These are phyloP conservation scores for Ganoderma resinaceum DNA, from an alignment of 1,284 basidiomycete genomes.

Conservation along the genomic window DNA sequence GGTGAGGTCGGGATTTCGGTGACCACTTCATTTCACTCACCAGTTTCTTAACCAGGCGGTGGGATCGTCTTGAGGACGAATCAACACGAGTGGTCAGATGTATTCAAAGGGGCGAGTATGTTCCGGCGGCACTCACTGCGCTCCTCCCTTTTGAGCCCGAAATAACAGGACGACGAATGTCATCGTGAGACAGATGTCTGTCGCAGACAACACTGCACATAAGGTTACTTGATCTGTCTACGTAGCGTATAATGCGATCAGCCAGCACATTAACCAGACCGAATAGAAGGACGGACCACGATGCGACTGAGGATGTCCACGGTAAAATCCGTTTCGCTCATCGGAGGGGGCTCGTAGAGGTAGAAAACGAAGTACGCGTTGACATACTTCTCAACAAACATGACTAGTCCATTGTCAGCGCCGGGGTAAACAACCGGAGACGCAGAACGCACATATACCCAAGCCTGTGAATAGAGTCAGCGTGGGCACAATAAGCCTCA, in stretches of 20 bases:
- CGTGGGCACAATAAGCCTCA: not conserved
- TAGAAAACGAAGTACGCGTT: conserved; percentile 5
- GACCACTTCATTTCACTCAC: not conserved
- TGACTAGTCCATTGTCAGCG: not conserved
- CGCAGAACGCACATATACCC: not conserved
- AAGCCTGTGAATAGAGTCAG: not conserved
- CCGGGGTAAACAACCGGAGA: too few relatives aligned
- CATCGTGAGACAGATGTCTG: not conserved
- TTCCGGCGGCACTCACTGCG: not conserved
- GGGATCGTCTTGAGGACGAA: not conserved
- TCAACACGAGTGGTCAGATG: not conserved
- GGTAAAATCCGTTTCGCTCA: not conserved
- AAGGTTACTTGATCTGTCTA: not conserved
- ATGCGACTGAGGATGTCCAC: not conserved
- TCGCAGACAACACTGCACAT: not conserved
- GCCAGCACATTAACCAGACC: too few relatives aligned
- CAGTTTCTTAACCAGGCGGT: conserved; percentile 3
- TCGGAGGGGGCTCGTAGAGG: not conserved
- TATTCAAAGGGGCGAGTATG: not conserved
- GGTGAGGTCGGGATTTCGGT: not conserved
- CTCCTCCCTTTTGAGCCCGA: conserved; percentile 5
- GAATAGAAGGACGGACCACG: not conserved
- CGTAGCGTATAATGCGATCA: not conserved
- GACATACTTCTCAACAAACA: conserved; percentile 1
- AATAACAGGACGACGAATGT: not conserved